phyloP scores from a whole-genome alignment of 208 protist genomes.

The Acanthamoeba sp. region DNA sequence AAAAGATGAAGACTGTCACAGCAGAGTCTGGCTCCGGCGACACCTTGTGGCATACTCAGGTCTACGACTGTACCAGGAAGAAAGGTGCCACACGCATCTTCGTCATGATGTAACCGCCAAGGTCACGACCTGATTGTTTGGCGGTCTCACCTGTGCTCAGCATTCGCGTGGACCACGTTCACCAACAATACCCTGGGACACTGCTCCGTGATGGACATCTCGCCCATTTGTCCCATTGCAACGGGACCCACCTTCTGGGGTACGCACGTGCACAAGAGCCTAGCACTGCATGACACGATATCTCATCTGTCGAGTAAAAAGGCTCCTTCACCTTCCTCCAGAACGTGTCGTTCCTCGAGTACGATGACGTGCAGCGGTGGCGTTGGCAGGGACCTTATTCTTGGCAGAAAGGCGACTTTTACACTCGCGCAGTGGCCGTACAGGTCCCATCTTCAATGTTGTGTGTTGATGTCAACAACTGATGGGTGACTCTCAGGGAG shows the following conservation, averaged over 20 bases:
- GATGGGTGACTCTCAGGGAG: not conserved
- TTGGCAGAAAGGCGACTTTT: slow-evolving; percentile 17
- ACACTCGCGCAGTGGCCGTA: not conserved
- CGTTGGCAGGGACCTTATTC: slow-evolving; percentile 1
- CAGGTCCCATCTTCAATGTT: not conserved
- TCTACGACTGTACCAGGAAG: slow-evolving; percentile 17
- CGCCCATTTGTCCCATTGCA: not conserved
- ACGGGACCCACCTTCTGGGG: slow-evolving; percentile 8
- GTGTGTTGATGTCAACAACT: not conserved
- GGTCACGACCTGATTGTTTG: not conserved
- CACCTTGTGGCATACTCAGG: not conserved
- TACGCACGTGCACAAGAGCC: not conserved
- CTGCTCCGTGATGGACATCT: not conserved
- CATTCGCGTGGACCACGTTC: not conserved
- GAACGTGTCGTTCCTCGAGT: not conserved
- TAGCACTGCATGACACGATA: not conserved
- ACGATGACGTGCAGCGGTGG: slow-evolving; percentile 6
- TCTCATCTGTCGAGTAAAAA: not conserved
- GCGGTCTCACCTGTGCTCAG: not conserved
- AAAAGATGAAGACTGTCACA: slow-evolving; percentile 7
- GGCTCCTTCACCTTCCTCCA: not conserved
- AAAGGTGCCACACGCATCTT: not conserved
- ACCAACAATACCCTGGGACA: not conserved
- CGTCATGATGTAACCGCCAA: not conserved
- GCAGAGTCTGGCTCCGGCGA: not conserved